phyloP scores from a whole-genome alignment of 768 basidiomycete genomes.

The Leccinum ochraceum region DNA sequence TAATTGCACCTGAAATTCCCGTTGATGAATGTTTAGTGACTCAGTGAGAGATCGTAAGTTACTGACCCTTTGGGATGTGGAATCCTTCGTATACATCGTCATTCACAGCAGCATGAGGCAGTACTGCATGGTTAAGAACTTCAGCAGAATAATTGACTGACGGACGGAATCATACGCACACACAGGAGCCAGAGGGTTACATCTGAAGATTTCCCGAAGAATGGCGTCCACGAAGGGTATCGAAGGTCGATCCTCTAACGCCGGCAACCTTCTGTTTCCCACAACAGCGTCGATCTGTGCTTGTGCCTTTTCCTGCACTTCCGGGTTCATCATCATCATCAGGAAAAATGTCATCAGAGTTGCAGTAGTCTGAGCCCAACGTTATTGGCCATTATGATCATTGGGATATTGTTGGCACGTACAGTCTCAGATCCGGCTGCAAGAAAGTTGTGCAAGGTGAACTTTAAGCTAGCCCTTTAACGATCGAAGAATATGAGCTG shows the following conservation, averaged over 20 bases:
- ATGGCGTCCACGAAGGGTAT: slow-evolving; percentile 14
- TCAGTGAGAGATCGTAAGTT: background rate
- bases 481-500: background rate
- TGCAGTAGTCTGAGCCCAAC: background rate
- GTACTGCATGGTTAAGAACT: slow-evolving; percentile 5
- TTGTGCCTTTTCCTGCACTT: slow-evolving; percentile 7
- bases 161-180: background rate
- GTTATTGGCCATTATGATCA: background rate
- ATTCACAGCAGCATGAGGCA: slow-evolving; percentile 34
- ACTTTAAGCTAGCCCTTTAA: background rate
- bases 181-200: background rate
- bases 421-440: slow-evolving; percentile 13
- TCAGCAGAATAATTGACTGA: background rate
- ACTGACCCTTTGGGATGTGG: slow-evolving; percentile 45
- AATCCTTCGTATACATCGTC: slow-evolving; percentile 45
- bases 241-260: slow-evolving; percentile 6
- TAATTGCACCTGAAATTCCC: background rate
- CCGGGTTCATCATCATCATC: slow-evolving; percentile 12
- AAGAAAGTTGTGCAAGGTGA: background rate
- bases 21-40: background rate
- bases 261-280: slow-evolving; percentile 6
- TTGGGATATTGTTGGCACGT: background rate
- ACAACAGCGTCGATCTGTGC: slow-evolving; percentile 9
- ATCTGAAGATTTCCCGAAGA: slow-evolving; percentile 5
- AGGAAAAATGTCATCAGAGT: slow-evolving; percentile 12